Evolutionary conservation across 345 rosid species (phyloP).

Genomic region (Eucalyptus curtisii): DNA sequence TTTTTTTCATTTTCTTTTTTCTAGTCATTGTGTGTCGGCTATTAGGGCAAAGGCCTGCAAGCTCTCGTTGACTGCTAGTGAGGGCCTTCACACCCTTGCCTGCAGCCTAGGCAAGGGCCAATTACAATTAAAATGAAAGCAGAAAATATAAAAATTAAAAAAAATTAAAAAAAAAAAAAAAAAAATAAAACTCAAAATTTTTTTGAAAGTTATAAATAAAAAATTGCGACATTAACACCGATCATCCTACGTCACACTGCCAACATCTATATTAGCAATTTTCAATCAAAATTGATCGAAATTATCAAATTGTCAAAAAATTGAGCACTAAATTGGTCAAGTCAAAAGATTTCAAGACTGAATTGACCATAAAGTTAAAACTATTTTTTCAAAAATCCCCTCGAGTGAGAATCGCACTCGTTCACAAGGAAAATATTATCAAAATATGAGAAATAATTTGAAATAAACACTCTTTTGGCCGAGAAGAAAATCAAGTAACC

Average conservation of each 20-base stretch:
- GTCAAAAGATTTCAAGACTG: neutral
- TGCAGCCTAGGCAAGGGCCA: too few relatives aligned
- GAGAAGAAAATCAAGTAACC: neutral
- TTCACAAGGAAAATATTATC: neutral
- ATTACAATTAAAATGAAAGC: too few relatives aligned
- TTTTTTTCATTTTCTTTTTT: too few relatives aligned
- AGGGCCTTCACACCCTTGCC: too few relatives aligned
- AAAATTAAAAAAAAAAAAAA: too few relatives aligned
- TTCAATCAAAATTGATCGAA: neutral
- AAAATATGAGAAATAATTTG: neutral
- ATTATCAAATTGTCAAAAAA: neutral
- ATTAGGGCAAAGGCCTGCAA: too few relatives aligned
- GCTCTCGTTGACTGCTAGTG: too few relatives aligned
- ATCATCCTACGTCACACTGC: fast-evolving
- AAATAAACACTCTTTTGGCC: neutral
- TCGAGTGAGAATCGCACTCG: neutral
- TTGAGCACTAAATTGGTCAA: neutral
- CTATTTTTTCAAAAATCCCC: neutral
- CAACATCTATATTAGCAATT: fast-evolving
- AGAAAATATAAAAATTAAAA: too few relatives aligned
- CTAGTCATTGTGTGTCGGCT: too few relatives aligned
- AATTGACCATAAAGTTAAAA: neutral
- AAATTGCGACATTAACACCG: neutral
- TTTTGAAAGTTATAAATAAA: too few relatives aligned
- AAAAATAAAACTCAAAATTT: too few relatives aligned